These are phyloP conservation scores for Hydrangea macrophylla DNA, from an alignment of 148 eudicot genomes.

Conservation along the genomic window DNA sequence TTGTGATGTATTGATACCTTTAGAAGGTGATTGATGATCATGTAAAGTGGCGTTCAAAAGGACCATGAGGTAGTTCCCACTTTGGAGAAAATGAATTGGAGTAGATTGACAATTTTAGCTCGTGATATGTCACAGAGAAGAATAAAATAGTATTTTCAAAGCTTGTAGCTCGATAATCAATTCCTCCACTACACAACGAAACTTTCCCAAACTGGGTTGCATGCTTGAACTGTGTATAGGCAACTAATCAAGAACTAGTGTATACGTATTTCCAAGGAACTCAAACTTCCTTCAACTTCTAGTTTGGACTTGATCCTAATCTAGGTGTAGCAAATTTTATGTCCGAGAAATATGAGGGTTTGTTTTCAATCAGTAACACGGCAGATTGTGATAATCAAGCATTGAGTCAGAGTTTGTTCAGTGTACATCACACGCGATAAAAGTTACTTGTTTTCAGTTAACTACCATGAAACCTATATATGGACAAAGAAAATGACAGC, in stretches of 20 bases:
- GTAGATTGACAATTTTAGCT: not conserved
- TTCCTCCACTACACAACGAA: not conserved
- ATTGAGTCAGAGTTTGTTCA: not conserved
- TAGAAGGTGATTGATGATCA: not conserved
- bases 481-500: no score
- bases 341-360: not conserved
- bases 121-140: not conserved
- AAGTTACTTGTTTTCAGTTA: no score
- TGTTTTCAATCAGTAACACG: not conserved
- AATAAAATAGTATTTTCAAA: no score
- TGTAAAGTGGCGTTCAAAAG: not conserved
- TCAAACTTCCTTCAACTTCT: not conserved
- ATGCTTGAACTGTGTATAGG: no score
- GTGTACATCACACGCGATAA: no score
- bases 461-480: no score
- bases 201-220: not conserved
- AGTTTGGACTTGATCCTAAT: not conserved
- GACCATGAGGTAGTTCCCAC: not conserved
- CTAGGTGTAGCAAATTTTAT: not conserved
- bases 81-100: not conserved
- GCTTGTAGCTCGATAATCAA: not conserved
- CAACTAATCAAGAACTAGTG: not conserved
- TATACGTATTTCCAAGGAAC: not conserved
- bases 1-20: constrained; percentile 2
- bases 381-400: not conserved